Conservation (phyloP, 2,329 filamentous ascomycete genomes). For the Aphanocladium album region DNA sequence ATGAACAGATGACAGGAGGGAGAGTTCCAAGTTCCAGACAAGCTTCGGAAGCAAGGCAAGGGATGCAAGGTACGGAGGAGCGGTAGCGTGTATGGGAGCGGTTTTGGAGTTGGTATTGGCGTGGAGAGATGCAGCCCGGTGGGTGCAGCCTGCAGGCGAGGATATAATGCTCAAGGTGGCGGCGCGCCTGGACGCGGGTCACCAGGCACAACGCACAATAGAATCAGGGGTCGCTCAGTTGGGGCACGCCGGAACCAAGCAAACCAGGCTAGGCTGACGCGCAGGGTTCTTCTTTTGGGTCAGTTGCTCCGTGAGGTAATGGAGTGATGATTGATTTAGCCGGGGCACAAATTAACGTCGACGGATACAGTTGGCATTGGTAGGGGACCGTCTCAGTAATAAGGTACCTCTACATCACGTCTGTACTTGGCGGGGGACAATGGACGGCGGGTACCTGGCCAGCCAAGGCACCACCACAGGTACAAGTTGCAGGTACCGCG, state of each 20-base stretch:
- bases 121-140: constrained; percentile 6
- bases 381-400: no score
- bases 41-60: constrained; percentile 6
- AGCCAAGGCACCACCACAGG: not conserved
- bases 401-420: no score
- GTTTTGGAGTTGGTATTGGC: constrained; percentile 9
- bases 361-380: no score
- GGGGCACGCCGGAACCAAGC: not conserved
- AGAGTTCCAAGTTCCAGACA: constrained; percentile 7
- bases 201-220: not conserved
- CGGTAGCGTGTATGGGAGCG: constrained; percentile 6
- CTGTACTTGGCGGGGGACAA: not conserved
- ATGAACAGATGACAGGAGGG: constrained; percentile 10
- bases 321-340: not conserved
- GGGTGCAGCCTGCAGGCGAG: not conserved
- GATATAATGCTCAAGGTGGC: not conserved
- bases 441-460: not conserved
- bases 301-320: constrained; percentile 1
- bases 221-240: constrained; percentile 11
- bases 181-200: constrained; percentile 8
- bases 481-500: not conserved
- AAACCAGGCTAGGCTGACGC: not conserved
- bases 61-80: constrained; percentile 1
- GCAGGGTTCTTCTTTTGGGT: constrained; percentile 1
- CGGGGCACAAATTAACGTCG: constrained; percentile 5